Base-by-base conservation (phyloP, 306 rosid genomes). In the Corylus avellana region DNA sequence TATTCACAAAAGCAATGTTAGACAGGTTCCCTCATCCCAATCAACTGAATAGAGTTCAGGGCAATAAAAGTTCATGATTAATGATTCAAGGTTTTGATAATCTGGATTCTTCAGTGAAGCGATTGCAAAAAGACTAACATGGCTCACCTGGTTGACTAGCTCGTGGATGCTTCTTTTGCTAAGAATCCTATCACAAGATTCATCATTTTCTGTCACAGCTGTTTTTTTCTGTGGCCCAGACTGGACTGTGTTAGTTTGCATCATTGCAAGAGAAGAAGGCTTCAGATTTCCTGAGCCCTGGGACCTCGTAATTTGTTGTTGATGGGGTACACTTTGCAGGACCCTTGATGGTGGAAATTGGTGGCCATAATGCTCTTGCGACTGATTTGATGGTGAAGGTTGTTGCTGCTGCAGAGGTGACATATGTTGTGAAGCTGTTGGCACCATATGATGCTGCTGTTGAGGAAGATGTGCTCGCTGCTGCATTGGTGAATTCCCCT, bases 81-180 rank as follows among this genome's bases (percentile, higher is more conserved):
- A 18, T 3, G 13, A 68, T 68, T 29, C 29, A 68, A 16, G 32
- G 7, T 17, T 20, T 53, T 12, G 39, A 27, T 3, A 59, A 46
- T 68, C 46, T 27, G 46, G 25, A 72, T 53, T 54, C 51, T 49
- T 54, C 49, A 18, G 63, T 25, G 62, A 20, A 58, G 59, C 71
- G 29, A 59, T 47, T 35, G 46, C 12, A 68, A 27, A 74, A 81
- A 25, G 75, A 49, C 50, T 70, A 62, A 22, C 73, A 78, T 72
- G 68, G 64, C 70, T 70, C 64, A 86, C 99, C 91, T 95, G 98
- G 87, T 61, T 89, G 82, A 93, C 94, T 29, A 95, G 91, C 84
- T 93, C 97, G 54, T 87, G 91, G 80, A 95, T 91, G 80, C 89
- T 95, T 90, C 99, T 89, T 90, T 95, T 93, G 86, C 98, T 83